These are phyloP conservation scores for Aspergillus melleus DNA, from an alignment of 2,329 filamentous ascomycete genomes.

Conservation along the genomic window DNA sequence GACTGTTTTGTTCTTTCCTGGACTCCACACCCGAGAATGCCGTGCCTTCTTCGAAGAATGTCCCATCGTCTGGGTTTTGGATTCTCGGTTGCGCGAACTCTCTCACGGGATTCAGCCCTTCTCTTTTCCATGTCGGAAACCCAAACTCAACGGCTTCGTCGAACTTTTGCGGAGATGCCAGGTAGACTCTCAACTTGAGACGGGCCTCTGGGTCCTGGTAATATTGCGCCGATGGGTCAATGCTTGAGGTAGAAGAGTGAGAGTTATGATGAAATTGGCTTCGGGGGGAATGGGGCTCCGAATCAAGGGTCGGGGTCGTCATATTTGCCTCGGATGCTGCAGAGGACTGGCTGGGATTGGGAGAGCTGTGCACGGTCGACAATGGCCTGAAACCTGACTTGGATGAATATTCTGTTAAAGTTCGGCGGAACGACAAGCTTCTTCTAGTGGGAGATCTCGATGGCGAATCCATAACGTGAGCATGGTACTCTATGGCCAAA, in stretches of 20 bases:
- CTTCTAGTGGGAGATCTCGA: slow-evolving; percentile 30
- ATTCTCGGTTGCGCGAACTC: slow-evolving; percentile 28
- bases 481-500: slow-evolving; percentile 68
- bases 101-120: slow-evolving; percentile 23
- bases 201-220: slow-evolving; percentile 90
- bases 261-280: slow-evolving; percentile 57
- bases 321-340: slow-evolving; percentile 1
- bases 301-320: slow-evolving; percentile 36
- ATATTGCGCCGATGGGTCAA: slow-evolving; percentile 74
- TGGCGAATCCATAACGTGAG: slow-evolving; percentile 56
- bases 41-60: slow-evolving; percentile 54
- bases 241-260: slow-evolving; percentile 52
- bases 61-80: slow-evolving; percentile 49
- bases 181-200: slow-evolving; percentile 78
- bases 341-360: slow-evolving; percentile 46
- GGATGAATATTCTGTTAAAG: slow-evolving; percentile 69
- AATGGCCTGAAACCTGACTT: slow-evolving; percentile 54
- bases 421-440: slow-evolving; percentile 65
- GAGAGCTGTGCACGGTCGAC: slow-evolving; percentile 39
- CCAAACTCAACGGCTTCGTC: slow-evolving; percentile 94
- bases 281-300: slow-evolving; percentile 32
- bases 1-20: slow-evolving; percentile 20
- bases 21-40: slow-evolving; percentile 39
- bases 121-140: slow-evolving; percentile 61
- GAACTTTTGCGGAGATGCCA: slow-evolving; percentile 89